Evolutionary conservation across 208 protist species (phyloP).

Genomic region (Trypanosoma theileri): DNA sequence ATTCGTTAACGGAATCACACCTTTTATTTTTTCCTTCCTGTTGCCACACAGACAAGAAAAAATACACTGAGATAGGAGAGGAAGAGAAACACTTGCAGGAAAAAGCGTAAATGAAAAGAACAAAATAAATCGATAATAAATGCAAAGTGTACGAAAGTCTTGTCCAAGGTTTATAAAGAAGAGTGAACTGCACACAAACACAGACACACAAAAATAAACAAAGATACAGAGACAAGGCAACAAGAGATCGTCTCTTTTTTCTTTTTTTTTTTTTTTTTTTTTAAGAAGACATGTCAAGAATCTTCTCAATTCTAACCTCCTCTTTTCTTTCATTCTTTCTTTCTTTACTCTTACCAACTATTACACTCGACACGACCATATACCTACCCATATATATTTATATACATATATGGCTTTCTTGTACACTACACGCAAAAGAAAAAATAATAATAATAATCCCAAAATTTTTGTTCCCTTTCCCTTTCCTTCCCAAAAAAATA

Average conservation of each 20-base stretch:
- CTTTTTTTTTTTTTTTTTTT: too few species aligned
- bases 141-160: too few species aligned
- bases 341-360: too few species aligned
- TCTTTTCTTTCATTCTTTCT: too few species aligned
- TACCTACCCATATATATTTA: slow-evolving; percentile 9
- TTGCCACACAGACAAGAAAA: slow-evolving; percentile 3
- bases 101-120: too few species aligned
- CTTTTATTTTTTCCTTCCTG: neutral
- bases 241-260: neutral
- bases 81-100: too few species aligned
- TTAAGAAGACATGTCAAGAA: too few species aligned
- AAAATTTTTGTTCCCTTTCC: slow-evolving; percentile 1
- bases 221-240: neutral
- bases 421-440: slow-evolving; percentile 1
- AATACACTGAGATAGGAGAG: neutral
- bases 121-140: too few species aligned
- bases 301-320: too few species aligned
- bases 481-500: slow-evolving; percentile 3
- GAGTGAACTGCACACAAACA: too few species aligned
- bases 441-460: slow-evolving; percentile 16
- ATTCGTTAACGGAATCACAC: too few species aligned
- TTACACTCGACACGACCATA: neutral
- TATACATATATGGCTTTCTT: slow-evolving; percentile 17
- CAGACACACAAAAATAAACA: neutral
- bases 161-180: too few species aligned